A percentile compares a stretch with the other conserved stretches of the same genome.
phyloP scores from a whole-genome alignment of 371 early-diverging fungal species.

The Rhizopus sp. region DNA sequence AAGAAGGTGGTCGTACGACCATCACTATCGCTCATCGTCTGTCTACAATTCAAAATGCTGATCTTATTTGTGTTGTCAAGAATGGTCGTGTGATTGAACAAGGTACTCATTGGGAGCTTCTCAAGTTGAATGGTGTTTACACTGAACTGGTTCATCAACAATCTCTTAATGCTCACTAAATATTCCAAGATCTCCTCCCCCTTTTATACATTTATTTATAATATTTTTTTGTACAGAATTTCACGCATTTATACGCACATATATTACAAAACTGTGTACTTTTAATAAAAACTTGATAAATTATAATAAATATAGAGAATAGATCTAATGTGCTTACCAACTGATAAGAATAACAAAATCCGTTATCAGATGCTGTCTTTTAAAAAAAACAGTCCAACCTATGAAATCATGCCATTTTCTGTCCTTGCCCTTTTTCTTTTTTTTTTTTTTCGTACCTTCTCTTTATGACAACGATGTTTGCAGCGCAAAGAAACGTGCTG shows the following conservation, averaged over 20 bases:
- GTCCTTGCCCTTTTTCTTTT: not conserved
- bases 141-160: constrained; percentile 20
- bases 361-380: no score
- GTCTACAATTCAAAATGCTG: constrained; percentile 62
- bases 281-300: no score
- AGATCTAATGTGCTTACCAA: no score
- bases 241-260: no score
- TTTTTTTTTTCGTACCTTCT: not conserved
- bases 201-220: no score
- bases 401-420: constrained; percentile 3
- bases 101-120: constrained; percentile 32
- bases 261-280: no score
- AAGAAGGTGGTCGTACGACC: constrained; percentile 61
- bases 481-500: not conserved
- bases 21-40: constrained; percentile 70
- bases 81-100: constrained; percentile 32
- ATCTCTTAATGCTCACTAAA: constrained; percentile 19
- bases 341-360: no score
- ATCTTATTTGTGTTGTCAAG: constrained; percentile 47
- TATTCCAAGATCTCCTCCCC: no score
- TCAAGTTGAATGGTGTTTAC: constrained; percentile 14
- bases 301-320: no score
- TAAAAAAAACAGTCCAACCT: constrained; percentile 1
- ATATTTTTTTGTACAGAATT: no score
- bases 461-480: not conserved